phyloP scores from a whole-genome alignment of 352 stramenopile genomes.

The Globisporangium spinosum region DNA sequence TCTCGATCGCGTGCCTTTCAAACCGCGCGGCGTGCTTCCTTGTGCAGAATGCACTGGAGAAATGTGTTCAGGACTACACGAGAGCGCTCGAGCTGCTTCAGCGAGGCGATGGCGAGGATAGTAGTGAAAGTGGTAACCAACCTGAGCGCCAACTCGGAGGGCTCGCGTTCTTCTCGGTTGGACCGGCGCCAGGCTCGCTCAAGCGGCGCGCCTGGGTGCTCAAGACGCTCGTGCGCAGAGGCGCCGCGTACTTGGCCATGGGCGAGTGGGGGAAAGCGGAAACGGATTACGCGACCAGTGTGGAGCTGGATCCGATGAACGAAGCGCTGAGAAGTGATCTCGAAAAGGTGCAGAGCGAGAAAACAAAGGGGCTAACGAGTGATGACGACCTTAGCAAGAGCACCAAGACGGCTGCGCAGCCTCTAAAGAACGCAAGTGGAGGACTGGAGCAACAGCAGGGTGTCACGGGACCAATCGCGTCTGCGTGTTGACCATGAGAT shows the following conservation, averaged over 20 bases:
- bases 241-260: conserved; percentile 42
- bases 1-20: conserved; percentile 68
- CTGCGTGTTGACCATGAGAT: not conserved
- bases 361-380: not conserved
- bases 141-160: conserved; percentile 9
- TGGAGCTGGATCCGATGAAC: conserved; percentile 62
- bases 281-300: conserved; percentile 45
- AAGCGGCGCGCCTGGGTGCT: conserved; percentile 72
- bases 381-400: not conserved
- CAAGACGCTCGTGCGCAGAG: conserved; percentile 70
- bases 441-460: not conserved
- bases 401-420: too few relatives aligned
- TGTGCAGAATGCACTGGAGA: conserved; percentile 35
- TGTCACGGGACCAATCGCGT: not conserved
- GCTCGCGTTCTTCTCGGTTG: conserved; percentile 58
- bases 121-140: not conserved
- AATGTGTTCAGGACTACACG: conserved; percentile 64
- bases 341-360: conserved; percentile 26
- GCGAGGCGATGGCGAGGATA: conserved; percentile 19
- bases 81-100: conserved; percentile 54
- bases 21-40: conserved; percentile 73
- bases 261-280: conserved; percentile 40
- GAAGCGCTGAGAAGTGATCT: conserved; percentile 47
- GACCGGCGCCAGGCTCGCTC: conserved; percentile 42
- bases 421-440: not conserved